These are phyloP conservation scores for Termitomyces sp. DNA, from an alignment of 768 basidiomycete genomes.

Conservation along the genomic window DNA sequence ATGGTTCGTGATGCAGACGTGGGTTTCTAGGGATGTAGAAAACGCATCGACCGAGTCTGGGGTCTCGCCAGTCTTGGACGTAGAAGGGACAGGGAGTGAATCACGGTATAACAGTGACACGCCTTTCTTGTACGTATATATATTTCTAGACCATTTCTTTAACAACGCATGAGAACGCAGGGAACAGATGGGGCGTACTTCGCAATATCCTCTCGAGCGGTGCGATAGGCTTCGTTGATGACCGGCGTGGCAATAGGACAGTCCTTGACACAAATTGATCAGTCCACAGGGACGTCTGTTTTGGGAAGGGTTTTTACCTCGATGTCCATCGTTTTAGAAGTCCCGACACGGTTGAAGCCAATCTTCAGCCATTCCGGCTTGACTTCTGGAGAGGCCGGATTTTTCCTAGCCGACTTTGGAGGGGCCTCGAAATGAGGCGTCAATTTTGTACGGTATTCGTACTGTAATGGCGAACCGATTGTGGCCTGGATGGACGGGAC, in stretches of 20 bases:
- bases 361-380: constrained; percentile 75
- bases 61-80: constrained; percentile 15
- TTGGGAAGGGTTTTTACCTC: constrained; percentile 47
- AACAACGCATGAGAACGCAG: neutral
- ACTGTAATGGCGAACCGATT: constrained; percentile 83
- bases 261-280: constrained; percentile 44
- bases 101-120: constrained; percentile 91
- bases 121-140: constrained; percentile 76
- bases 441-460: constrained; percentile 93
- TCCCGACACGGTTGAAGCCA: constrained; percentile 83
- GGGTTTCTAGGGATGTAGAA: constrained; percentile 39
- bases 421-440: constrained; percentile 94
- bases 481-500: constrained; percentile 70
- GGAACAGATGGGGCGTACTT: constrained; percentile 37
- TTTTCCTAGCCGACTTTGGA: constrained; percentile 31
- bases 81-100: constrained; percentile 39
- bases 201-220: constrained; percentile 61
- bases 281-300: neutral
- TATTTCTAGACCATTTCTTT: constrained; percentile 46
- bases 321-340: constrained; percentile 77
- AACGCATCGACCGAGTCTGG: constrained; percentile 27
- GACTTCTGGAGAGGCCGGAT: constrained; percentile 14
- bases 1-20: constrained; percentile 82
- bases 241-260: constrained; percentile 86
- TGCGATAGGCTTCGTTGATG: constrained; percentile 61